Percentiles rank a stretch among this genome's conserved stretches.
These are phyloP conservation scores for Parastagonospora avenae DNA, from an alignment of 2,329 filamentous ascomycete species.

Conservation along the genomic window DNA sequence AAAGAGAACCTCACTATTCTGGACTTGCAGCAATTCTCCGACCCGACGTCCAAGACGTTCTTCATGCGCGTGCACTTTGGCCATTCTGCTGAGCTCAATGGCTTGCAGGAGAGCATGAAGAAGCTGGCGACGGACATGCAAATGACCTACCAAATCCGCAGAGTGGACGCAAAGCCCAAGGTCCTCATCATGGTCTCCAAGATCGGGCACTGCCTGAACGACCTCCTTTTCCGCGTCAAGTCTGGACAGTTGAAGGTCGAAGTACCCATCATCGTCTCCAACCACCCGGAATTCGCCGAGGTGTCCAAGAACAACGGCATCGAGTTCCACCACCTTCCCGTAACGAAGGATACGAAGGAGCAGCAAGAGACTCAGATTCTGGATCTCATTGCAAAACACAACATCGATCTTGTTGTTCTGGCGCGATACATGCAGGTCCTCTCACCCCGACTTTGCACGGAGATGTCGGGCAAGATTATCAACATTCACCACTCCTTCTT, in stretches of 20 bases:
- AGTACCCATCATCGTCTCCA: slow-evolving; percentile 78
- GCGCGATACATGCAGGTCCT: slow-evolving; percentile 90
- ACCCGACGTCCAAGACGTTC: slow-evolving; percentile 74
- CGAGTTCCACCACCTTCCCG: slow-evolving; percentile 79
- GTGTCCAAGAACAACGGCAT: slow-evolving; percentile 76
- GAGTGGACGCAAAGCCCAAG: slow-evolving; percentile 70
- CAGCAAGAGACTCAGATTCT: slow-evolving; percentile 75
- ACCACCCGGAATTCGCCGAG: slow-evolving; percentile 74
- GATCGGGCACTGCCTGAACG: slow-evolving; percentile 84
- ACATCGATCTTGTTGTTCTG: slow-evolving; percentile 78
- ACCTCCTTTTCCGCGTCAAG: slow-evolving; percentile 79
- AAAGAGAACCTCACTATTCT: slow-evolving; percentile 77
- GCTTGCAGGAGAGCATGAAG: slow-evolving; percentile 61
- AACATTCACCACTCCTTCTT: slow-evolving; percentile 91
- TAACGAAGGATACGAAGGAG: slow-evolving; percentile 76
- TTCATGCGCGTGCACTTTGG: slow-evolving; percentile 90
- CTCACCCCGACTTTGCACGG: slow-evolving; percentile 72
- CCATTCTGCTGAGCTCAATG: slow-evolving; percentile 55
- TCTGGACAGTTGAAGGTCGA: slow-evolving; percentile 76
- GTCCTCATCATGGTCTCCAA: slow-evolving; percentile 90
- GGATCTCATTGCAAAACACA: slow-evolving; percentile 69
- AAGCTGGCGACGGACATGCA: slow-evolving; percentile 66
- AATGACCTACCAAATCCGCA: slow-evolving; percentile 74
- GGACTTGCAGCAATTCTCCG: slow-evolving; percentile 83
- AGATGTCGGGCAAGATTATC: slow-evolving; percentile 86